Evolutionary conservation across 1,284 basidiomycete species (phyloP), one percentile per base, ranked within the genome.

Genomic region (Marasmius fiardii): DNA sequence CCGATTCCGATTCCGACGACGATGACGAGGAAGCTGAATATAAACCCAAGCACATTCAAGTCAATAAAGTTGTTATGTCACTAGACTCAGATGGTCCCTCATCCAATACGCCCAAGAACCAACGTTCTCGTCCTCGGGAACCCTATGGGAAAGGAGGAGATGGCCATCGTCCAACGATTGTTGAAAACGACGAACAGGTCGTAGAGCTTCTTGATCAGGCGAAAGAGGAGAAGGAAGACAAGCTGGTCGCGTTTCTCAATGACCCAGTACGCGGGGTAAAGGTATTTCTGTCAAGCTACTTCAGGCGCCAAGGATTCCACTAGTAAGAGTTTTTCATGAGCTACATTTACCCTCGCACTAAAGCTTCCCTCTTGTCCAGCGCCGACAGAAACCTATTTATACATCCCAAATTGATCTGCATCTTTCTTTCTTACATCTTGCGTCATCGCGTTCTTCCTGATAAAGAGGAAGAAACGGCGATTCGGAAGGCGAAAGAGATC

Each of bases 231-330:
- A 54, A 78, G 49, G 76, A 79, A 41, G 74, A 78, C 33, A 76
- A 75, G 35, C 68, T 82, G 58, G 64, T 75, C 1, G 63, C 66
- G 2, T 90, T 90, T 68, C 68, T 89, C 44, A 67, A 75, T 58
- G 75, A 88, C 54, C 84, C 86, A 0, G 83, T 82, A 60, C 62
- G 63, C 2, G 65, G 70, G 18, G 67, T 82, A 28, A 77, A 76
- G 54, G 71, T 86, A 7, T 90, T 88, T 67, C 73, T 91, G 52
- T 86, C 85, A 0, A 83, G 82, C 4, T 81, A 82, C 60, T 83
- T 82, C 71, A 75, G 79, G 24, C 76, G 83, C 52, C 77, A 82
- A 52, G 87, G 87, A 10, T 71, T 89, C 48, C 73, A 83, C 49
- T 88, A 80, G 86, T 87, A 62, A 34, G 74, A 21, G 18, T 21